Percentiles rank a stretch among this genome's conserved stretches.
phyloP scores from a whole-genome alignment of 345 rosid species.

The Lumnitzera racemosa region DNA sequence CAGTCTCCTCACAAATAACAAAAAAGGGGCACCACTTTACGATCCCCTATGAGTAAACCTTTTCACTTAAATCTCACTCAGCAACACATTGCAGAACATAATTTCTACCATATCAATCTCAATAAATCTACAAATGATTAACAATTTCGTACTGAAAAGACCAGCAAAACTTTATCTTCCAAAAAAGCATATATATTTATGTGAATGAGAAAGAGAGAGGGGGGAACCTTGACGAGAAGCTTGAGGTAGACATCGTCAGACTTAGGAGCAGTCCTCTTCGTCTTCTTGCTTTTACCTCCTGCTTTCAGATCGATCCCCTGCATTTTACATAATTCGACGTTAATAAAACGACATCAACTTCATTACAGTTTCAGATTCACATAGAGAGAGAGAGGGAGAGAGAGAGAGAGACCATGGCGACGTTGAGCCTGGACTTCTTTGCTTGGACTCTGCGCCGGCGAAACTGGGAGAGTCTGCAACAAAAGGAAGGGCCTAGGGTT shows the following conservation, averaged over 20 bases:
- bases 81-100: no score
- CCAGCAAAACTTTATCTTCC: no score
- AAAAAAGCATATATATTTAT: no score
- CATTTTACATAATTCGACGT: not conserved
- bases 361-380: no score
- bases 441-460: slow-evolving; percentile 1
- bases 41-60: no score
- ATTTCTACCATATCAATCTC: no score
- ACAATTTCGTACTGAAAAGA: no score
- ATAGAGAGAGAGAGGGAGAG: not conserved
- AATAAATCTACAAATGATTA: no score
- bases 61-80: no score
- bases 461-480: not conserved
- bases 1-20: no score
- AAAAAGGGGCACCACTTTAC: no score
- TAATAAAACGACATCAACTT: no score
- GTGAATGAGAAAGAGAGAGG: not conserved
- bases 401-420: slow-evolving; percentile 33
- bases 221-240: slow-evolving; percentile 77
- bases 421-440: not conserved
- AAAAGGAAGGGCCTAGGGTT: slow-evolving; percentile 37
- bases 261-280: slow-evolving; percentile 78
- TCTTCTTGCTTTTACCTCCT: slow-evolving; percentile 94
- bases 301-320: slow-evolving; percentile 95
- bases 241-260: slow-evolving; percentile 94